Percentiles rank a stretch among this genome's conserved stretches.
Evolutionary conservation across 495 filamentous ascomycete genomes (phyloP).

Genomic region (Schizothecium vesticola): DNA sequence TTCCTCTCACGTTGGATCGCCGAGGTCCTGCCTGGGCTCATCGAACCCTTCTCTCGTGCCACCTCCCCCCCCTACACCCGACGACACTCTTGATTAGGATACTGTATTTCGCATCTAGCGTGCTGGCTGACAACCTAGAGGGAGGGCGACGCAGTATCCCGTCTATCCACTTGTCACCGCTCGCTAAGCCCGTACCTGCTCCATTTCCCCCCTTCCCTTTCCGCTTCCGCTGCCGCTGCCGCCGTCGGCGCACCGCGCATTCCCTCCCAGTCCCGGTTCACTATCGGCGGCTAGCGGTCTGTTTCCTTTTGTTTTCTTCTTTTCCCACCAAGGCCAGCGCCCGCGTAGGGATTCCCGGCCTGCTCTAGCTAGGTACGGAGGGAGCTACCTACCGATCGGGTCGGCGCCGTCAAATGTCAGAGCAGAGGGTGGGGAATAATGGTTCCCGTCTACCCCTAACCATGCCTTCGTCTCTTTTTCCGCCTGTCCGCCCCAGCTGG

Average conservation of each 20-base stretch:
- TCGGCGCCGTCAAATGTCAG: not conserved
- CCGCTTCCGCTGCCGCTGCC: not conserved
- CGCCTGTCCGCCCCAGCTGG: not conserved
- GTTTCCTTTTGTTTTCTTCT: not conserved
- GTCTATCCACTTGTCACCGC: slow-evolving; percentile 6
- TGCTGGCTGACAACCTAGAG: not conserved
- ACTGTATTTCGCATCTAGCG: not conserved
- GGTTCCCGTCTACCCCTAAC: not conserved
- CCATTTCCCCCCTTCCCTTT: not conserved
- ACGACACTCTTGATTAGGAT: not conserved
- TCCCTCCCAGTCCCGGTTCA: not conserved
- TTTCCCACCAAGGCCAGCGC: not conserved
- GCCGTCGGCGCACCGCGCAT: not conserved
- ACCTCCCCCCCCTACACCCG: not conserved
- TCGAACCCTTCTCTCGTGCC: not conserved
- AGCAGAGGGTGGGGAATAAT: not conserved
- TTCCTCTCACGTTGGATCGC: not conserved
- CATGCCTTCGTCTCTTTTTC: not conserved
- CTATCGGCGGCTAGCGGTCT: not conserved
- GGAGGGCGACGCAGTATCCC: not conserved
- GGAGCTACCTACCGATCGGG: not conserved
- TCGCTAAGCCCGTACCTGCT: not conserved
- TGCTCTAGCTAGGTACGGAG: not conserved
- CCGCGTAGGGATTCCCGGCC: not conserved
- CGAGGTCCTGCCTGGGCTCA: not conserved